Base-by-base conservation (phyloP, 768 basidiomycete species). In the Royoungia palumana region DNA sequence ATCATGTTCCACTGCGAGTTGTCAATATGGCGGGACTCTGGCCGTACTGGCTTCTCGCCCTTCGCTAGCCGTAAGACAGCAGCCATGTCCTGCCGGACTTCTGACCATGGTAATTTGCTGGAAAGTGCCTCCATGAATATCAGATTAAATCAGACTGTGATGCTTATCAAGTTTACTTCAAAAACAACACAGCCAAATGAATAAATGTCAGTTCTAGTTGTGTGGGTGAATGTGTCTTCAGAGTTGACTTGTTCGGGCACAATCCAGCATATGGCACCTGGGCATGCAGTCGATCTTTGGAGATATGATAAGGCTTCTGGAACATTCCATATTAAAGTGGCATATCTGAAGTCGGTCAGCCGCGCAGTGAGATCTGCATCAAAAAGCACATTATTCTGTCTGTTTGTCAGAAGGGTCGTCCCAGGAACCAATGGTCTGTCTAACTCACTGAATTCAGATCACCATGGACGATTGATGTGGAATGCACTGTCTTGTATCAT, bases 341-440 rank as follows among this genome's bases (percentile, higher is more conserved):
- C 63, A 41, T 58, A 35, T 4, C 75, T 74, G 47, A 76, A 76
- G 47, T 76, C 76, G 44, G 70, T 69, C 6, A 78, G 55, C 12
- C 66, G 65, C 2, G 68, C 74, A 27, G 65, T 67, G 24, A 65
- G 40, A 8, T 41, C 19, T n/a, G 21, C 46, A 16, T 48, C 45
- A n/a, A 50, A 12, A 35, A 54, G 41, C 16, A 56, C 34, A 19
- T 56, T 53, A 3, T 35, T 53, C 52, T 56, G 21, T 35, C 16
- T 36, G 1, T 20, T 36, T 9, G 6, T 20, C 17, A 36, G 35
- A 36, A 20, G 19, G 11, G 6, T n/a, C 9, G n/a, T 14, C n/a
- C 2, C 30, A 32, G 16, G 13, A 14, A 32, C 32, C 28, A 9
- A 35, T 35, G 7, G 6, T 9, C 3, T 20, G 17, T 13, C 6